These are phyloP conservation scores for Handroanthus guayacan DNA, from an alignment of 257 asterid species.

Conservation along the genomic window DNA sequence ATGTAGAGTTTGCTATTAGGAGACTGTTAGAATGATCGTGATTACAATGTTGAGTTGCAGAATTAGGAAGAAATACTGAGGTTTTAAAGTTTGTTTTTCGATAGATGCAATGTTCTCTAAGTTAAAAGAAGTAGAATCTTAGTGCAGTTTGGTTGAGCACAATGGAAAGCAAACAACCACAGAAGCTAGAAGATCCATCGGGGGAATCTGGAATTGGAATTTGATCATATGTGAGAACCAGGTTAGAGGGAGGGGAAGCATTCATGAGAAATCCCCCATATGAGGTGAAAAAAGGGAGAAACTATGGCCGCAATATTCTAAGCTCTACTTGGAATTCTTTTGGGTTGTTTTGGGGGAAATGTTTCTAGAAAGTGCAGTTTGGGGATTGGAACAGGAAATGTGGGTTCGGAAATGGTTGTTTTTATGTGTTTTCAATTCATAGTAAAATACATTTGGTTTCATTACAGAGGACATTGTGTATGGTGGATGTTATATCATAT, in stretches of 20 bases:
- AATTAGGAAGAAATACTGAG: slow-evolving; percentile 1
- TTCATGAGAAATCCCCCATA: background rate
- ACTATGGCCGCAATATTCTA: background rate
- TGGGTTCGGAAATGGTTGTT: slow-evolving; percentile 12
- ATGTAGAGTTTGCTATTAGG: slow-evolving; percentile 1
- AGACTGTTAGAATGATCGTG: slow-evolving; percentile 4
- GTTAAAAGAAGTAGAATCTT: background rate
- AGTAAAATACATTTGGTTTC: slow-evolving; percentile 2
- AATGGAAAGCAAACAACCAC: slow-evolving; percentile 4
- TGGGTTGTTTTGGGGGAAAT: background rate
- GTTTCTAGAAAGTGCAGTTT: slow-evolving; percentile 1
- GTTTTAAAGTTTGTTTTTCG: slow-evolving; percentile 15
- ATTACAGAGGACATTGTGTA: background rate
- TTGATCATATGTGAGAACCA: background rate
- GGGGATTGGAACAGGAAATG: slow-evolving; percentile 6
- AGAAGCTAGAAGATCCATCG: slow-evolving; percentile 9
- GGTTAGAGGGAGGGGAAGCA: background rate
- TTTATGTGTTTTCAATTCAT: background rate
- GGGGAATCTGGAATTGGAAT: slow-evolving; percentile 12
- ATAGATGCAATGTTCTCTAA: slow-evolving; percentile 3
- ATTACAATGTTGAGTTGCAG: slow-evolving; percentile 12
- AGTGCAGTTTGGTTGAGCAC: background rate
- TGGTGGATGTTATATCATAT: background rate
- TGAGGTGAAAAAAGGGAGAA: background rate
- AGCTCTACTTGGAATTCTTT: background rate